phyloP scores from a whole-genome alignment of 2,329 filamentous ascomycete species.

The Dactylonectria macrodidyma region DNA sequence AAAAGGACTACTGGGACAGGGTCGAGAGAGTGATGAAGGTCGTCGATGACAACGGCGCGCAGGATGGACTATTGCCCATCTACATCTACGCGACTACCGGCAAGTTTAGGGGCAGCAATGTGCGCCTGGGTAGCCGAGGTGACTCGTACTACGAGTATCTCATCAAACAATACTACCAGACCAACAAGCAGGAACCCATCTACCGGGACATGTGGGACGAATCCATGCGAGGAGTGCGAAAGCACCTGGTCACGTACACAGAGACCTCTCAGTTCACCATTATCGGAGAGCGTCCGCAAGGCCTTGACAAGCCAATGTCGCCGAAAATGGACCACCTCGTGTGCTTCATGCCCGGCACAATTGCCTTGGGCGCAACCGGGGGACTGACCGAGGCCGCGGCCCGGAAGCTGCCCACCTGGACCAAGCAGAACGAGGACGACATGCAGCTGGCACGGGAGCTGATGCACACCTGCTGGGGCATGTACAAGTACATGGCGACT shows the following conservation, averaged over 20 bases:
- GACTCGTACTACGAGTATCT: slow-evolving; percentile 99
- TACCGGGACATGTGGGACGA: slow-evolving; percentile 97
- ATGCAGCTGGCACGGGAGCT: slow-evolving; percentile 90
- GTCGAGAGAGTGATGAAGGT: slow-evolving; percentile 94
- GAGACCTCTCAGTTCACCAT: slow-evolving; percentile 86
- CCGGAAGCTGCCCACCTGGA: slow-evolving; percentile 80
- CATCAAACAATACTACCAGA: slow-evolving; percentile 98
- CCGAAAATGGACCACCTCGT: slow-evolving; percentile 99
- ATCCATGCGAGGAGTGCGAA: slow-evolving; percentile 86
- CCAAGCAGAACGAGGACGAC: slow-evolving; percentile 84
- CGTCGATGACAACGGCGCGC: slow-evolving; percentile 83
- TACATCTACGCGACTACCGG: slow-evolving; percentile 87
- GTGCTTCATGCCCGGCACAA: slow-evolving; percentile 97
- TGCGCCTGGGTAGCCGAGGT: slow-evolving; percentile 91
- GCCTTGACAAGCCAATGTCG: slow-evolving; percentile 75
- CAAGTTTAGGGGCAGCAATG: slow-evolving; percentile 85
- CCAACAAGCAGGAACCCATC: slow-evolving; percentile 85
- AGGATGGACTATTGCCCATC: slow-evolving; percentile 91
- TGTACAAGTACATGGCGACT: slow-evolving; percentile 92
- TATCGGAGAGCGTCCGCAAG: slow-evolving; percentile 86
- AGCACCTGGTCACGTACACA: slow-evolving; percentile 93
- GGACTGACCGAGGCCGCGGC: slow-evolving; percentile 84
- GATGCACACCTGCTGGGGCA: slow-evolving; percentile 98
- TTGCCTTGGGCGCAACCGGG: slow-evolving; percentile 88
- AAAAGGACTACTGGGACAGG: slow-evolving; percentile 92